Conservation (phyloP, 2,329 filamentous ascomycete species). For the Leptographium lundbergii region DNA sequence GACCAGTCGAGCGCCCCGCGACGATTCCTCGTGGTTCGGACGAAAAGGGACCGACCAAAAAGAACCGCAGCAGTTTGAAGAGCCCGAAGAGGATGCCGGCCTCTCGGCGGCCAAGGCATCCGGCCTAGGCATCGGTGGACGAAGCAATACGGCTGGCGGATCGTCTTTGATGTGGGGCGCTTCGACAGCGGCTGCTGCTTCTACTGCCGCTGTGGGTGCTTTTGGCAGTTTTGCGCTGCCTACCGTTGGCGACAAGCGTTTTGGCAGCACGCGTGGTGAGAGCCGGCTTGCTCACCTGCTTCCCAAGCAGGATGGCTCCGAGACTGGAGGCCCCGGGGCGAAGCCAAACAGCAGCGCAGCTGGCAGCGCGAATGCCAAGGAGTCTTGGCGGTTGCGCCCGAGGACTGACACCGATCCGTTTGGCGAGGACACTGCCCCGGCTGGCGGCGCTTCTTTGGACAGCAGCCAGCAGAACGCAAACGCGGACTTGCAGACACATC, state of each 20-base stretch:
- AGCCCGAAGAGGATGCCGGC: conserved; percentile 34
- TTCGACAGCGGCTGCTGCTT: conserved; percentile 38
- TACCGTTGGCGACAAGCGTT: conserved; percentile 58
- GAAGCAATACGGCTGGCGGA: conserved; percentile 35
- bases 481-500: conserved; percentile 30
- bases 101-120: conserved; percentile 18
- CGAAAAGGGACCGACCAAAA: conserved; percentile 41
- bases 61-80: conserved; percentile 36
- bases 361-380: conserved; percentile 1
- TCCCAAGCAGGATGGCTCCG: conserved; percentile 25
- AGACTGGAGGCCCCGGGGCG: not conserved
- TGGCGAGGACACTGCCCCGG: conserved; percentile 51
- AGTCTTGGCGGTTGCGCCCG: conserved; percentile 46
- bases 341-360: not conserved
- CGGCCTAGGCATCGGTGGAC: conserved; percentile 35
- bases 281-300: conserved; percentile 81
- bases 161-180: conserved; percentile 31
- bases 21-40: conserved; percentile 49
- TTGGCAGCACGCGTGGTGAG: conserved; percentile 57
- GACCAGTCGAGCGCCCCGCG: conserved; percentile 41
- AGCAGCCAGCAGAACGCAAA: not conserved
- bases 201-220: conserved; percentile 60
- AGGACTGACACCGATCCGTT: conserved; percentile 67
- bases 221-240: conserved; percentile 84
- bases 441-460: conserved; percentile 22